Base-by-base conservation (phyloP, 257 asterid species). In the Paulownia fortunei region DNA sequence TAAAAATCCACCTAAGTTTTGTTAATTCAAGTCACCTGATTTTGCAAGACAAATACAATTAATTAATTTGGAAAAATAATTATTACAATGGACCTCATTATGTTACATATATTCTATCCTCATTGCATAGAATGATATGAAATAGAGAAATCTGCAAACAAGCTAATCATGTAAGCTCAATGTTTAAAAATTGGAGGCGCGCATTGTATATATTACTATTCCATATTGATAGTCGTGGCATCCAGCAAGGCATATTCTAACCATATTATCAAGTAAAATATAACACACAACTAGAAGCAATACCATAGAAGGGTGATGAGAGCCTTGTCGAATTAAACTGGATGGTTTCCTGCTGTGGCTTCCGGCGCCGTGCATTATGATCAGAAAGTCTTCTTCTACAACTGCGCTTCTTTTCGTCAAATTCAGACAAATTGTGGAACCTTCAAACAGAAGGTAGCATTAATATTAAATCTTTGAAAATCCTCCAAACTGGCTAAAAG, bases 341-440 rank as follows among this genome's bases (percentile, higher is more conserved):
- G 55, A 89, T 72, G 3, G 91, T 78, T 67, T 94, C 97, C 81
- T 85, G 96, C 69, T 84, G 92, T 23, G 98, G 97, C 84, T 92
- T 94, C 79, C 99, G 92, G 65, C 99, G 96, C 13, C 99, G 85
- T 54, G 97, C 94, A 83, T 94, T 94, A 81, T 94, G 99, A 85
- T 95, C 98, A 77, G 92, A 87, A 51, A 95, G 98, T 77, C 97
- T 84, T 80, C 94, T 88, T 44, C 99, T 84, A 81, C 99, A 95
- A 85, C 99, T 95, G 69, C 99, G 91, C 88, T 95, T 95, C 87
- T 85, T 93, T 5, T 89, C 97, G 70, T 95, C 99, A 81, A 95
- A 95, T 39, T 91, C 97, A 6, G 90, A 75, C 84, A 93, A 77
- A 77, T 86, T 83, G 83, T 95, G 99, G 91, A 95, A 95, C 98